Base-by-base conservation (phyloP, 208 protist genomes). In the Leishmania gerbilli region DNA sequence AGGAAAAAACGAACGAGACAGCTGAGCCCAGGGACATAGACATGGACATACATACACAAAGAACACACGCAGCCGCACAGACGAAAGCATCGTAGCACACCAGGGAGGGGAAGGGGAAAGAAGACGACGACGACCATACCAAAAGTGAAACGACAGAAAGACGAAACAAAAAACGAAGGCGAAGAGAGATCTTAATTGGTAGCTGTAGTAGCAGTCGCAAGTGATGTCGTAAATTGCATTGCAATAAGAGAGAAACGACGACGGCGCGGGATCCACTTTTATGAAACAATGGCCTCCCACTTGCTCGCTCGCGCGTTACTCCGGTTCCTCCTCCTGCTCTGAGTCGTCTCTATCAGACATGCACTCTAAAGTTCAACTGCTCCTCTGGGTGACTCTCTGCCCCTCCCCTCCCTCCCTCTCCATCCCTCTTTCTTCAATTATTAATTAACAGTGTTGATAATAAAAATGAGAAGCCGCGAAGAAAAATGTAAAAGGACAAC, bases 151-250 rank as follows among this genome's bases (percentile, higher is more conserved):
- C 11, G 15, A 42, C 3, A 9, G 27, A 65, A 49, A 62, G 49
- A n/a, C 34, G 0, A 40, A 49, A 55, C 56, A 74, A 49, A 40
- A 51, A 42, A 49, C 40, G 8, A 72, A 49, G 42, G 31, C 42
- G 31, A 27, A 78, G 74, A 55, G 74, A 78, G n/a, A 64, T 24
- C 49, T 76, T 76, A 82, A 53, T 69, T 11, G 49, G 40, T 53
- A 75, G 19, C 68, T 81, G 27, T 49, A 80, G 68, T 74, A 49
- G 34, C 76, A 56, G n/a, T 34, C 27, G n/a, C 42, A 62, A 64
- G 45, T 19, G 40, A 42, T 31, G 55, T 31, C 31, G 27, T 65
- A 40, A 64, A 77, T 37, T 51, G 24, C 40, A 55, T 40, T 15
- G 27, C 19, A 31, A 31, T 17, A 45, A 53, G 31, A 62, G 21